Percentiles rank a stretch among this genome's conserved stretches.
Evolutionary conservation across 805 yeast species (phyloP).

Genomic region (Deakozyma indianensis): DNA sequence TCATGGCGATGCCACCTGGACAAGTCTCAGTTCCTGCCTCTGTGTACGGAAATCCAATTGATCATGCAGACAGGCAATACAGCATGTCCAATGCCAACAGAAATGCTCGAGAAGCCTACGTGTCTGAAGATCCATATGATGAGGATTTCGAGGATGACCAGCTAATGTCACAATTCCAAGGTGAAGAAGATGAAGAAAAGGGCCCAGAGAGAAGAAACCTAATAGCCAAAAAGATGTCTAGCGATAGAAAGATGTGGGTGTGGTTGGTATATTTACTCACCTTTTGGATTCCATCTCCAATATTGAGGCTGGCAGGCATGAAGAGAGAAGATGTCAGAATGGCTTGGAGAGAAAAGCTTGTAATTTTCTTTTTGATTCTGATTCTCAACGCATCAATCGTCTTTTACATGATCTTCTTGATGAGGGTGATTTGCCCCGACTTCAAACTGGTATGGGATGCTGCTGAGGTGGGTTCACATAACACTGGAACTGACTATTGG

Average conservation of each 20-base stretch:
- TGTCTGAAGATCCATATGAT: neutral
- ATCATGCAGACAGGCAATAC: neutral
- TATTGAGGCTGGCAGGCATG: constrained; percentile 24
- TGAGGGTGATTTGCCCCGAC: constrained; percentile 26
- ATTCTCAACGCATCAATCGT: constrained; percentile 24
- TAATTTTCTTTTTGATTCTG: constrained; percentile 22
- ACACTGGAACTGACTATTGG: constrained; percentile 24
- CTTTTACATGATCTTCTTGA: constrained; percentile 29
- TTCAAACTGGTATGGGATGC: constrained; percentile 27
- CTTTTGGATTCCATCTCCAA: constrained; percentile 27
- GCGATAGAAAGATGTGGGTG: constrained; percentile 23
- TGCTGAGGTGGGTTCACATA: constrained; percentile 19
- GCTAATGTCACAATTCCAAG: neutral
- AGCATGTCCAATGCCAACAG: neutral
- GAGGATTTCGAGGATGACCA: neutral
- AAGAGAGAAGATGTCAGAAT: constrained; percentile 25
- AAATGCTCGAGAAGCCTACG: neutral
- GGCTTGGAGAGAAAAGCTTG: constrained; percentile 30
- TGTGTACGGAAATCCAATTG: neutral
- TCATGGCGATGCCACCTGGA: neutral
- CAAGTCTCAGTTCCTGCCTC: neutral
- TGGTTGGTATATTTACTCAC: constrained; percentile 26
- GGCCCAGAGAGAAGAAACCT: neutral
- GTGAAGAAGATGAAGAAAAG: neutral
- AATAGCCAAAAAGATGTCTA: constrained; percentile 7